Evolutionary conservation across 805 yeast genomes (phyloP).

Genomic region (Saccharomycopsis schoenii): DNA sequence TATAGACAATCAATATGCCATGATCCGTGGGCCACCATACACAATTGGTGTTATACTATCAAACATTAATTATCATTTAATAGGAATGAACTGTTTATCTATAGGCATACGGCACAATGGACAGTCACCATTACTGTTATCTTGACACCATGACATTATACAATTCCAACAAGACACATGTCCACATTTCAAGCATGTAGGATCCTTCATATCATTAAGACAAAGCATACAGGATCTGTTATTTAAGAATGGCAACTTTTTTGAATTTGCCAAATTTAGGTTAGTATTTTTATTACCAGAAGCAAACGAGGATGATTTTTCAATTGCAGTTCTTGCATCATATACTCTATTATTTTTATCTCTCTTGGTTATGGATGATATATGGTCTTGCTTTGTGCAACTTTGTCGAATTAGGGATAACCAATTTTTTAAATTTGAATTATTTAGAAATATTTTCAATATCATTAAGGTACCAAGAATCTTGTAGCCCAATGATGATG

Average conservation of each 20-base stretch:
- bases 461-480: constrained; percentile 36
- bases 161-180: constrained; percentile 92
- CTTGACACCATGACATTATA: constrained; percentile 81
- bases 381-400: background rate
- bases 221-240: constrained; percentile 77
- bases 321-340: constrained; percentile 5
- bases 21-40: too few relatives aligned
- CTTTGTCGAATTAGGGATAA: background rate
- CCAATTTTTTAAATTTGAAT: background rate
- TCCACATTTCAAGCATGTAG: constrained; percentile 84
- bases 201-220: constrained; percentile 66
- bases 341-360: background rate
- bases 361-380: background rate
- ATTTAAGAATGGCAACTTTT: constrained; percentile 56
- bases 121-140: constrained; percentile 59
- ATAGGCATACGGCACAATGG: constrained; percentile 79
- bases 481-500: constrained; percentile 38
- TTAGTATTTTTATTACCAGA: constrained; percentile 14
- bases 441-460: constrained; percentile 2
- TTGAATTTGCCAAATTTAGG: constrained; percentile 48
- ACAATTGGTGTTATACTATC: too few relatives aligned
- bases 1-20: too few relatives aligned
- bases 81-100: constrained; percentile 27
- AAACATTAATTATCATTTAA: constrained; percentile 6
- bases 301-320: background rate